Evolutionary conservation across 1,284 basidiomycete species (phyloP), one percentile per base, ranked within the genome.

Genomic region (Abortiporus biennis): DNA sequence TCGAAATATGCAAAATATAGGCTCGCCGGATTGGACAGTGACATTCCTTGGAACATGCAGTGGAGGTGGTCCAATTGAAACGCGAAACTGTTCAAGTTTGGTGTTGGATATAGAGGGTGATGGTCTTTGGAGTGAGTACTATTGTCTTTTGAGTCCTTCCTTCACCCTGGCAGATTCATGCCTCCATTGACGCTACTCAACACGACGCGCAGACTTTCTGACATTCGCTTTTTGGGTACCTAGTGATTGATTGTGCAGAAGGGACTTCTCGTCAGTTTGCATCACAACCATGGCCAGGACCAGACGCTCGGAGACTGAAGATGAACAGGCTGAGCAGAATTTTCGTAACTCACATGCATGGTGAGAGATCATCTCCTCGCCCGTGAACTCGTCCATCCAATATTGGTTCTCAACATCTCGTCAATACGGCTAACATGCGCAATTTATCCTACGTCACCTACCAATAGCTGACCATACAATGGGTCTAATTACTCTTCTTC

Each of bases 301-400:
- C 53, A 13, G 58, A 58, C 13, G 43, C 50, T 21, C 56, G 57
- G 19, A 45, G 58, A 23, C 48, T 84, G 33, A 75, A 72, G 47
- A 63, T 78, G 34, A 66, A 65, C 27, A 78, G 71, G 45, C 71
- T 93, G 32, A 67, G 67, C 11, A 85, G 84, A 52, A 78, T 93
- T 29, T 92, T 94, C 62, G 72, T 94, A 43, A 94, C 92, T 0
- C 92, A 94, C 55, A 83, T 94, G 79, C 92, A 95, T 56, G 78
- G 87, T 78, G 50, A 46, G 43, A 41, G 2, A 8, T 6, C 36
- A 4, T 22, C 6, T 31, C 15, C 13, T 19, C 32, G 38, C 20
- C 20, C 19, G 16, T 47, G 21, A 36, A 45, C 21, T 42, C 37
- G 43, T 33, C 27, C 22, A 22, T 24, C 6, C 2, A 13, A 40